phyloP scores from a whole-genome alignment of 371 early-diverging fungal species.

The Mortierella sp. region DNA sequence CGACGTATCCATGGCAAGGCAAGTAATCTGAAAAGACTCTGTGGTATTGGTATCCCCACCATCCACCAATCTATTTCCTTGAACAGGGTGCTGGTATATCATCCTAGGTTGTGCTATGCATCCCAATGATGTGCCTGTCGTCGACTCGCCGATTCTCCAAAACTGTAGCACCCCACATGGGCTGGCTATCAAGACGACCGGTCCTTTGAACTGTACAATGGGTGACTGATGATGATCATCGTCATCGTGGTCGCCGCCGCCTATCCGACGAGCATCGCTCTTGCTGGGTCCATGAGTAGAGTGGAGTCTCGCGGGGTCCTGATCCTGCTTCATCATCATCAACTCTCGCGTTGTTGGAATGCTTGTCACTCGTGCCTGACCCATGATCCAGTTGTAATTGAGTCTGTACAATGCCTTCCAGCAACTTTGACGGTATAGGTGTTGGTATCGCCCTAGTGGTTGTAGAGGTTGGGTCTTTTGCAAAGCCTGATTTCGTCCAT shows the following conservation, averaged over 20 bases:
- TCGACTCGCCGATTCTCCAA: slow-evolving; percentile 21
- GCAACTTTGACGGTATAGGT: background rate
- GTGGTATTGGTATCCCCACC: background rate
- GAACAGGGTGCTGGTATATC: slow-evolving; percentile 15
- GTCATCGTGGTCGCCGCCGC: too few species aligned
- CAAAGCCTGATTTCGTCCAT: background rate
- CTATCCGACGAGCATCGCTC: background rate
- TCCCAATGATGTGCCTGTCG: background rate
- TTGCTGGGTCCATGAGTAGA: too few species aligned
- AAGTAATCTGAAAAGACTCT: slow-evolving; percentile 10
- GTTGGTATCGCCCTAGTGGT: background rate
- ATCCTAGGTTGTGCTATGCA: slow-evolving; percentile 25
- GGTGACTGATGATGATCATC: background rate
- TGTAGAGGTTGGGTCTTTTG: background rate
- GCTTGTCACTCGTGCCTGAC: slow-evolving; percentile 31
- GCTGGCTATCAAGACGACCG: slow-evolving; percentile 26
- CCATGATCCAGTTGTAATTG: slow-evolving; percentile 47
- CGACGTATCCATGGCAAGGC: slow-evolving; percentile 20
- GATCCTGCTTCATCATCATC: background rate
- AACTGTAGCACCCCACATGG: slow-evolving; percentile 27
- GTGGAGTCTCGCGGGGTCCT: too few species aligned
- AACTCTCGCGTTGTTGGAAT: slow-evolving; percentile 19
- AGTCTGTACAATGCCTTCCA: slow-evolving; percentile 26
- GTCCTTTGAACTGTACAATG: slow-evolving; percentile 33
- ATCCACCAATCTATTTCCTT: too few species aligned